phyloP scores from a whole-genome alignment of 495 filamentous ascomycete species.

The Trichoderma reesei region DNA sequence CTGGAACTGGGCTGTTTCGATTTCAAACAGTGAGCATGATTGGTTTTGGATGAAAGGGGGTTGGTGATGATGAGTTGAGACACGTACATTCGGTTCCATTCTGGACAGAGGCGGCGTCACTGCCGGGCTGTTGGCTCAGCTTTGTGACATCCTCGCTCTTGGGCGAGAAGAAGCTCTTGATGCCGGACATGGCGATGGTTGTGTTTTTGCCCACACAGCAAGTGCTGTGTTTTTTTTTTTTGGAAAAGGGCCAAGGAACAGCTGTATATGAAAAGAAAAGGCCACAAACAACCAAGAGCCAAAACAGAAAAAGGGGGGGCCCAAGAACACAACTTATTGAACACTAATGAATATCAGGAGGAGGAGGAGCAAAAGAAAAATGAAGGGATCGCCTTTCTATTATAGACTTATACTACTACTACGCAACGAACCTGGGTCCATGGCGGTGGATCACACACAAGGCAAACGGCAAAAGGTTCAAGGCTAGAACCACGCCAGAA shows the following conservation, averaged over 20 bases:
- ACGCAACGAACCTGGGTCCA: not conserved
- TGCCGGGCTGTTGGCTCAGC: not conserved
- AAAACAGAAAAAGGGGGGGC: not conserved
- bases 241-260: no score
- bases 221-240: no score
- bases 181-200: not conserved
- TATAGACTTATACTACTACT: not conserved
- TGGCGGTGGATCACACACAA: not conserved
- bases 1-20: constrained; percentile 17
- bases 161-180: not conserved
- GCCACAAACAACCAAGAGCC: no score
- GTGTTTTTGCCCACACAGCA: not conserved
- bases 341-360: no score
- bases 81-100: not conserved
- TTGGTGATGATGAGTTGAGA: no score
- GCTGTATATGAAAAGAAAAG: no score
- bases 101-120: not conserved
- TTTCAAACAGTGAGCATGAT: not conserved
- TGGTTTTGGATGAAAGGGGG: no score
- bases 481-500: not conserved
- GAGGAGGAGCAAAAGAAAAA: not conserved
- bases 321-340: not conserved
- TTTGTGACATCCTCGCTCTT: not conserved
- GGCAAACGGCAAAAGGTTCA: not conserved
- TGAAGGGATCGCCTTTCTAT: not conserved